Evolutionary conservation across 139 green algal species (phyloP).

Genomic region (Coelastrella sp.): DNA sequence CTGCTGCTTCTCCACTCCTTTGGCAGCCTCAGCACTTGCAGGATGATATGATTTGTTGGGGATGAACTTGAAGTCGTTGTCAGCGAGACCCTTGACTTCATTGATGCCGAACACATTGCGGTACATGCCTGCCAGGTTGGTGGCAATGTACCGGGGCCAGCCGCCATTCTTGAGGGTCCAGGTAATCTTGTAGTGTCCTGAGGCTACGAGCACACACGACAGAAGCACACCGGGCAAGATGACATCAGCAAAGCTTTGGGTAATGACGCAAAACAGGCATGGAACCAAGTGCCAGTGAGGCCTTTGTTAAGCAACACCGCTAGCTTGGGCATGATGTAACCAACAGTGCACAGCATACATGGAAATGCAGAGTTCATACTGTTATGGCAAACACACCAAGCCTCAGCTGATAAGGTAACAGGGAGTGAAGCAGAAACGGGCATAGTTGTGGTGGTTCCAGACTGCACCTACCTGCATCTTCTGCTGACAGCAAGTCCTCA

Average conservation of each 20-base stretch:
- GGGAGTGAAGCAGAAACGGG: not conserved
- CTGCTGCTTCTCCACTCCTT: not conserved
- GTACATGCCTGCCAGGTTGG: slow-evolving; percentile 22
- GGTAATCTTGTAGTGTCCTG: slow-evolving; percentile 25
- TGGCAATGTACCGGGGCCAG: slow-evolving; percentile 25
- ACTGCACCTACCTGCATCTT: not conserved
- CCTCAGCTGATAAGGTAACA: no score
- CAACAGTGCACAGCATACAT: no score
- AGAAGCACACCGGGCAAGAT: not conserved
- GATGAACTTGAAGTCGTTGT: slow-evolving; percentile 39
- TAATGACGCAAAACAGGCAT: no score
- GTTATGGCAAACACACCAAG: no score
- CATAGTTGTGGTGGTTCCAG: not conserved
- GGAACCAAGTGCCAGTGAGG: no score
- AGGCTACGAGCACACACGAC: not conserved
- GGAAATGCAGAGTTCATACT: no score
- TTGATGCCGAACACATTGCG: slow-evolving; percentile 22
- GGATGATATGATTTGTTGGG: not conserved
- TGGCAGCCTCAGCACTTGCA: not conserved
- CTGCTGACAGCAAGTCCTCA: not conserved
- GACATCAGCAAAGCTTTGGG: no score
- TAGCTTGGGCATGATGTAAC: no score
- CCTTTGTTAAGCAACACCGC: no score
- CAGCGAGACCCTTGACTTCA: not conserved
- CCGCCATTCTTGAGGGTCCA: slow-evolving; percentile 37